Evolutionary conservation across 1,139 yeast species (phyloP).

Genomic region (Yamadazyma mexicana): DNA sequence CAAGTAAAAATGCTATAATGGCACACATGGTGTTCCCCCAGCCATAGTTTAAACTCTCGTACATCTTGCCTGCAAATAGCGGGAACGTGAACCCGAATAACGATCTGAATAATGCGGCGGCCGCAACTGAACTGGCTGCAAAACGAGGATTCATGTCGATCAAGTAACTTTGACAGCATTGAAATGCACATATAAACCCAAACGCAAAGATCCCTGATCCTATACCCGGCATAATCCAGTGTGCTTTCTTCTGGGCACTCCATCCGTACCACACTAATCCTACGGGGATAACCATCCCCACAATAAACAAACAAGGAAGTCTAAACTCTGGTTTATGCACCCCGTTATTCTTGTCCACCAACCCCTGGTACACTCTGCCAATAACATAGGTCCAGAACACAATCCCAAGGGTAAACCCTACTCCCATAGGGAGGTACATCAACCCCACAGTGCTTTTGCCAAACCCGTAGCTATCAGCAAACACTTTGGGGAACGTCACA

Average conservation of each 20-base stretch:
- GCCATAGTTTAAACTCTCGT: conserved; percentile 39
- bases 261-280: conserved; percentile 50
- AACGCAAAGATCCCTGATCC: conserved; percentile 46
- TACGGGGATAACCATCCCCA: conserved; percentile 37
- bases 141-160: conserved; percentile 46
- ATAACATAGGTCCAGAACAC: conserved; percentile 38
- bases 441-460: conserved; percentile 36
- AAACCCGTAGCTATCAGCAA: conserved; percentile 34
- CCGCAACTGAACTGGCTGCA: conserved; percentile 48
- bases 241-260: conserved; percentile 41
- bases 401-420: conserved; percentile 43
- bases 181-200: conserved; percentile 47
- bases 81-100: conserved; percentile 47
- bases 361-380: conserved; percentile 29
- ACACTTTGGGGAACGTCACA: conserved; percentile 44
- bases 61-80: conserved; percentile 42
- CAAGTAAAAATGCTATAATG: conserved; percentile 37
- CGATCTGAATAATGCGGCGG: conserved; percentile 48
- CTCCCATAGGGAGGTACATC: conserved; percentile 48
- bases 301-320: conserved; percentile 40
- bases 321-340: conserved; percentile 44
- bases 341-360: conserved; percentile 34
- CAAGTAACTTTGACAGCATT: conserved; percentile 42
- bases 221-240: conserved; percentile 49
- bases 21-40: conserved; percentile 51